Base-by-base conservation (phyloP, 495 filamentous ascomycete species). In the Penicillium maclennaniae region DNA sequence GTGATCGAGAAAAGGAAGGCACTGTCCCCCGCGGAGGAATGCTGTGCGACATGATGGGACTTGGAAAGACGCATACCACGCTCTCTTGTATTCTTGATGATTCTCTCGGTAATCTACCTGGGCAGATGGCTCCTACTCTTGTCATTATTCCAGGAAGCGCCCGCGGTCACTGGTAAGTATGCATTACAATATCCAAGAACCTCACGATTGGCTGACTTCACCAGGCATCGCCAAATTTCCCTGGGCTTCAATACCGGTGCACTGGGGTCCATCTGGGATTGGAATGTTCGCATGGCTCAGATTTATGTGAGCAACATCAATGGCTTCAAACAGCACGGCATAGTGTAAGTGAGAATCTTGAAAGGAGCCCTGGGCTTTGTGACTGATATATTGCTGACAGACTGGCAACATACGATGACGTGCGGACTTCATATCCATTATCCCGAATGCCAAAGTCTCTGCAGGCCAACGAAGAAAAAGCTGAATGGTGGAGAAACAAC, bases 21-120 rank as follows among this genome's bases (percentile, higher is more conserved):
- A 25, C 54, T 0, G 47, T 58, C 12, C 80, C 82, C 0, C 62
- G 61, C 20, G 83, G 83, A 0, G 83, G 84, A 0, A 64, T 87
- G 7, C 56, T 81, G 1, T 79, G 77, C 0, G 84, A 88, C 58
- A 63, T 70, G 16, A 87, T 87, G 84, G 85, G 85, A 0, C 63
- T 87, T 1, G 86, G 86, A 0, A 89, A 84, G 52, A 85, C 81
- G 0, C 47, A 84, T 0, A 61, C 75, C 58, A 65, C 70, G 0
- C 56, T 85, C 10, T 60, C 76, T 1, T 75, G 76, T 48, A 83
- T 83, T 25, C 60, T 81, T 7, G 67, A 75, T 55, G 71, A 65
- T 23, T 68, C 79, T 54, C 67, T 61, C 19, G 59, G 67, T 3
- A 45, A 62, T 14, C 23, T 44, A 9, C 23, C 50, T 4, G 61